phyloP scores from a whole-genome alignment of 306 rosid genomes.

The Hippophae gyantsensis region DNA sequence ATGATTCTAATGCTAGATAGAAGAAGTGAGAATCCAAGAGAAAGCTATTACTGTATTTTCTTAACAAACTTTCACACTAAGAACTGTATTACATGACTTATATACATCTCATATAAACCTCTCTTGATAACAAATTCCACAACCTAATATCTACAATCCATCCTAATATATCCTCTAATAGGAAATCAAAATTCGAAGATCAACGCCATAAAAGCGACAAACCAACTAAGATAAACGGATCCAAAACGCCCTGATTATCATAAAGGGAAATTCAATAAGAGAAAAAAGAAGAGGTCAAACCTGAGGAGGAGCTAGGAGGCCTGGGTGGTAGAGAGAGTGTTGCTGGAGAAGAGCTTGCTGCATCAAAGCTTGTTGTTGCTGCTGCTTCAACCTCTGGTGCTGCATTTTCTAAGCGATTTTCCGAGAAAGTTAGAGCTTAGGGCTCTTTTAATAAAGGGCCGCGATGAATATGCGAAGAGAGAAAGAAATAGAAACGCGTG shows the following conservation, averaged over 20 bases:
- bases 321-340: conserved; percentile 93
- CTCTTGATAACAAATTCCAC: too few relatives aligned
- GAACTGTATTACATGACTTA: too few relatives aligned
- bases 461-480: conserved; percentile 8
- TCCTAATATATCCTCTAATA: conserved; percentile 7
- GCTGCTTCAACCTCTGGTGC: conserved; percentile 93
- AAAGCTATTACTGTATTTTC: too few relatives aligned
- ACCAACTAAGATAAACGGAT: neutral
- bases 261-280: neutral
- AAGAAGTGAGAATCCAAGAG: too few relatives aligned
- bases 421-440: conserved; percentile 43
- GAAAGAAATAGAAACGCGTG: neutral
- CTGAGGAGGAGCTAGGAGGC: conserved; percentile 96
- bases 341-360: conserved; percentile 97
- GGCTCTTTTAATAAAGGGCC: conserved; percentile 41
- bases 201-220: neutral
- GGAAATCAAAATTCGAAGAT: neutral
- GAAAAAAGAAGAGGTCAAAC: conserved; percentile 24
- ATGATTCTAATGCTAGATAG: too few relatives aligned
- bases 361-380: conserved; percentile 94
- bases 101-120: too few relatives aligned
- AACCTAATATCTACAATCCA: too few relatives aligned
- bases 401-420: conserved; percentile 57
- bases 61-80: too few relatives aligned
- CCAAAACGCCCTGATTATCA: neutral